phyloP scores from a whole-genome alignment of 257 asterid species.

The Eucommia ulmoides region DNA sequence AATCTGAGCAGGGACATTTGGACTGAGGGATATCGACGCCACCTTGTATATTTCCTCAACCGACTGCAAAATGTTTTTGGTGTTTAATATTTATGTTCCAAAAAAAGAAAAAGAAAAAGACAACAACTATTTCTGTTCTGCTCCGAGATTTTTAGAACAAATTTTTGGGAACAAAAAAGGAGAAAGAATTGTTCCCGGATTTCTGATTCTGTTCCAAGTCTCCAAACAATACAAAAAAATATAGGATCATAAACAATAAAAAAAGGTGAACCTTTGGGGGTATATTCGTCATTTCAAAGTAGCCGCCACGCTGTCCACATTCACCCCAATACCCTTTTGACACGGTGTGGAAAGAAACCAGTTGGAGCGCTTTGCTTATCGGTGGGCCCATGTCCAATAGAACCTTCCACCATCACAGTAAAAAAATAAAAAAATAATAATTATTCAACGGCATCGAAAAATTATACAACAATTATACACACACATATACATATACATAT shows the following conservation, averaged over 20 bases:
- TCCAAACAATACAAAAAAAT: no score
- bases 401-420: slow-evolving; percentile 37
- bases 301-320: slow-evolving; percentile 99
- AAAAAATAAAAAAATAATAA: slow-evolving; percentile 5
- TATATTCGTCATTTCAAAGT: slow-evolving; percentile 95
- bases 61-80: slow-evolving; percentile 54
- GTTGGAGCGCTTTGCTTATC: slow-evolving; percentile 69
- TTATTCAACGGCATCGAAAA: no score
- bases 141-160: no score
- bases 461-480: no score
- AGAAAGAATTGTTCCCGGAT: no score
- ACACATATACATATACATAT: no score
- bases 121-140: no score
- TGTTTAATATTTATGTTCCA: no score
- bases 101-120: no score
- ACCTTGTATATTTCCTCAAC: slow-evolving; percentile 98
- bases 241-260: no score
- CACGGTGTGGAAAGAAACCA: slow-evolving; percentile 91
- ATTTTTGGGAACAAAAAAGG: no score
- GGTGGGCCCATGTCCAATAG: slow-evolving; percentile 85
- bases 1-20: slow-evolving; percentile 96
- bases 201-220: no score
- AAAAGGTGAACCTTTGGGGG: slow-evolving; percentile 63
- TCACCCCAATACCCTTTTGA: slow-evolving; percentile 97
- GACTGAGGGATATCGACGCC: slow-evolving; percentile 88